phyloP scores from a whole-genome alignment of 306 rosid genomes.

The Gastrolobium villosum region DNA sequence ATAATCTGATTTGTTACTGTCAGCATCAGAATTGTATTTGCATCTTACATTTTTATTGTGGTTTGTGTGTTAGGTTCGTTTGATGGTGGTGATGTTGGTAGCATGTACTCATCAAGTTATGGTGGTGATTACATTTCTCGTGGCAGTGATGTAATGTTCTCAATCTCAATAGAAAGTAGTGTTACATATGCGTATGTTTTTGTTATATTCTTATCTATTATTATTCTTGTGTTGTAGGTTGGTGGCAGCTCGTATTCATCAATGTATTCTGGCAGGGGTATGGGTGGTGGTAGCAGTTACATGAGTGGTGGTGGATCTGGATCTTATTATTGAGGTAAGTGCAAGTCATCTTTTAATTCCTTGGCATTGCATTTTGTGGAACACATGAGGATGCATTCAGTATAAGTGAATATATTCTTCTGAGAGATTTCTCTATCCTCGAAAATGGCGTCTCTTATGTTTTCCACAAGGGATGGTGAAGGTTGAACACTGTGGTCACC shows the following conservation, averaged over 20 bases:
- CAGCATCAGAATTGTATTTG: slow-evolving; percentile 19
- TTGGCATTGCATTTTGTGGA: slow-evolving; percentile 35
- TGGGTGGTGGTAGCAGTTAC: slow-evolving; percentile 84
- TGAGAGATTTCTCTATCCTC: slow-evolving; percentile 53
- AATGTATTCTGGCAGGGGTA: slow-evolving; percentile 81
- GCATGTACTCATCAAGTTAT: slow-evolving; percentile 95
- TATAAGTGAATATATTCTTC: slow-evolving; percentile 39
- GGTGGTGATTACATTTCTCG: slow-evolving; percentile 91
- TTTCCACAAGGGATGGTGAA: slow-evolving; percentile 67
- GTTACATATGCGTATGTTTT: background rate
- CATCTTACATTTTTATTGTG: slow-evolving; percentile 21
- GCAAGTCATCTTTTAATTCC: slow-evolving; percentile 53
- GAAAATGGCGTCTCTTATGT: slow-evolving; percentile 59
- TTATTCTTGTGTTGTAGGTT: slow-evolving; percentile 62
- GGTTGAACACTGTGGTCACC: slow-evolving; percentile 75
- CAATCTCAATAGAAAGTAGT: background rate
- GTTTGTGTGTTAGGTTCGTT: slow-evolving; percentile 74
- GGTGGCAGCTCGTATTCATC: slow-evolving; percentile 94
- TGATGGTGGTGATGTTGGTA: slow-evolving; percentile 76
- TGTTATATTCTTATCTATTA: slow-evolving; percentile 29
- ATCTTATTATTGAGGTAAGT: slow-evolving; percentile 92
- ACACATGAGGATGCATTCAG: background rate
- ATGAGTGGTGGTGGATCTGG: slow-evolving; percentile 92
- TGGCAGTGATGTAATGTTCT: slow-evolving; percentile 83
- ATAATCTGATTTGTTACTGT: slow-evolving; percentile 37